Base-by-base conservation (phyloP, 139 green algal species). In the Desmodesmus armatus region DNA sequence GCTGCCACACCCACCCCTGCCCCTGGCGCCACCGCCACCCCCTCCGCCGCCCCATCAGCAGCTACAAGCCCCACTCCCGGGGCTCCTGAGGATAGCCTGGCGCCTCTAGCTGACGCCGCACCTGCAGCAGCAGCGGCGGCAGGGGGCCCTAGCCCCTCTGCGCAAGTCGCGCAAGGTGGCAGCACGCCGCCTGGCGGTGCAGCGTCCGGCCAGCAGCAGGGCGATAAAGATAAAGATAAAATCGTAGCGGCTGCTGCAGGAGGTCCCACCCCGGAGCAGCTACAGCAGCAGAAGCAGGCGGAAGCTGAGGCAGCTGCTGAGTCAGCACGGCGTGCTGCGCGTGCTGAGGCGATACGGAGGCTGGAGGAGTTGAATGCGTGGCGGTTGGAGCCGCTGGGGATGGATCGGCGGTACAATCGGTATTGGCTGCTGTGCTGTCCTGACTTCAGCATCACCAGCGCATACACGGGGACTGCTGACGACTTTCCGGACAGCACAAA, bases 371-470 rank as follows among this genome's bases (percentile, higher is more conserved):
- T 85, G 40, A 88, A 84, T n/a, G 66, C 70, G 51, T 88, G 89
- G n/a, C 84, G 87, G 29, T 33, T 88, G 47, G 88, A 93, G 89
- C 91, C 94, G 0, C 81, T 98, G 29, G 96, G 96, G 25, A 62
- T 92, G 74, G 96, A 98, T 90, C 80, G 96, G 27, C 87, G 95
- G 31, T 88, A 92, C 87, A 97, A 97, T 88, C 47, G 76, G 53
- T 82, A 82, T 39, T 82, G 76, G 76, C 25, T 71, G 53, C 37
- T 82, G 37, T 23, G 58, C 3, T 17, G 11, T 3, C 76, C 76
- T 43, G 76, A 82, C 5, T 82, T 72, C 43, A 65, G n/a, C 17
- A 29, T 63, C 21, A 63, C 23, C 3, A 60, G 43, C 71, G 62
- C 27, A 5, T 79, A 79, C 71, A 35, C 9, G 29, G 43, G 71